Evolutionary conservation across 163 green algal species (phyloP).

Genomic region (Prototheca wickerhamii): DNA sequence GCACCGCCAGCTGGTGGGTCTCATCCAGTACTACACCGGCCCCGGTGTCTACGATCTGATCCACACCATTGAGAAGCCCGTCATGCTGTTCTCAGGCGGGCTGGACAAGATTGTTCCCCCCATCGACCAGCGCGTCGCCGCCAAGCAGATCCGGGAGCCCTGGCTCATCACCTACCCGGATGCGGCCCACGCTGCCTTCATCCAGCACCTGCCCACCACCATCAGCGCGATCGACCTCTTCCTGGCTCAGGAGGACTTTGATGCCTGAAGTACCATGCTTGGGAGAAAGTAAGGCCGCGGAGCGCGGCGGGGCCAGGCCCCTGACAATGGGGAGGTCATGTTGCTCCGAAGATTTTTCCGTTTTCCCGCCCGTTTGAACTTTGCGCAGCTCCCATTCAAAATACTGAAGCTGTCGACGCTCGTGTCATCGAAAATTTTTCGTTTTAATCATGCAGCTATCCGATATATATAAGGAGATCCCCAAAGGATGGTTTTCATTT

Average conservation of each 20-base stretch:
- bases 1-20: neutral
- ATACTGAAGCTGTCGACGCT: too few species aligned
- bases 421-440: too few species aligned
- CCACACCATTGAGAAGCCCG: neutral
- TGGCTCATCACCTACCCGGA: neutral
- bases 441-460: too few species aligned
- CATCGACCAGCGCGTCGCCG: neutral
- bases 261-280: too few species aligned
- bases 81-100: neutral
- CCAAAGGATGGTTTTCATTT: too few species aligned
- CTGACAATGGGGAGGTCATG: too few species aligned
- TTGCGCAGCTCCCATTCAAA: too few species aligned
- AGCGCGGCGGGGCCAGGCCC: too few species aligned
- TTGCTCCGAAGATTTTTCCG: too few species aligned
- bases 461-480: too few species aligned
- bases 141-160: neutral
- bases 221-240: neutral
- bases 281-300: too few species aligned
- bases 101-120: neutral
- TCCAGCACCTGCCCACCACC: neutral
- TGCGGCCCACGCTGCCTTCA: neutral
- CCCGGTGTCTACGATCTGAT: neutral
- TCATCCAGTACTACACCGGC: neutral
- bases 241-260: neutral
- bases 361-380: too few species aligned